phyloP scores from a whole-genome alignment of 148 eudicot genomes.

The Euryodendron excelsum region DNA sequence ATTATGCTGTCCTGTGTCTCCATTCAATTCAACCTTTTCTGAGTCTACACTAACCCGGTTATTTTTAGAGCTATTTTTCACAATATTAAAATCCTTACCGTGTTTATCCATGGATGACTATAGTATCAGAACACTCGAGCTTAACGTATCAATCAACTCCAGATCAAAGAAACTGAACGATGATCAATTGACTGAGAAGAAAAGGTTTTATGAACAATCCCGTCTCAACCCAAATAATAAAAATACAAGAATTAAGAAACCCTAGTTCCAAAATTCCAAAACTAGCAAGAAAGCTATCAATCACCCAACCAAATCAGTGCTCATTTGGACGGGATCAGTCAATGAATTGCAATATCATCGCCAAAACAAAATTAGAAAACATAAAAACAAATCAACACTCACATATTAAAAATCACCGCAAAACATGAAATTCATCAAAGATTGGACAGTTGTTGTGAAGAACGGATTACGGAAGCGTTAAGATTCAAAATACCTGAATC shows the following conservation, averaged over 20 bases:
- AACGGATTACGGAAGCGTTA: not conserved
- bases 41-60: constrained; percentile 28
- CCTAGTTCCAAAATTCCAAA: constrained; percentile 10
- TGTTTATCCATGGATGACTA: constrained; percentile 17
- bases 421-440: not conserved
- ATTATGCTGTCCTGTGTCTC: constrained; percentile 25
- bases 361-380: not conserved
- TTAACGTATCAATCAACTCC: not conserved
- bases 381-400: not conserved
- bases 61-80: constrained; percentile 13
- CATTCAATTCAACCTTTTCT: constrained; percentile 30
- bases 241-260: not conserved
- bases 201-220: not conserved
- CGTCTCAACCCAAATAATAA: not conserved
- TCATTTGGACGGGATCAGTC: not conserved
- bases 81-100: constrained; percentile 14
- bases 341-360: not conserved
- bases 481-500: not conserved
- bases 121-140: not conserved
- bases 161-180: not conserved
- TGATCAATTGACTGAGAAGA: not conserved
- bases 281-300: not conserved
- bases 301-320: constrained; percentile 15
- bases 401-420: not conserved
- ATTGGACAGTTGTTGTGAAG: not conserved